Evolutionary conservation across 1,284 basidiomycete genomes (phyloP).

Genomic region (Apiotrichum gracile): DNA sequence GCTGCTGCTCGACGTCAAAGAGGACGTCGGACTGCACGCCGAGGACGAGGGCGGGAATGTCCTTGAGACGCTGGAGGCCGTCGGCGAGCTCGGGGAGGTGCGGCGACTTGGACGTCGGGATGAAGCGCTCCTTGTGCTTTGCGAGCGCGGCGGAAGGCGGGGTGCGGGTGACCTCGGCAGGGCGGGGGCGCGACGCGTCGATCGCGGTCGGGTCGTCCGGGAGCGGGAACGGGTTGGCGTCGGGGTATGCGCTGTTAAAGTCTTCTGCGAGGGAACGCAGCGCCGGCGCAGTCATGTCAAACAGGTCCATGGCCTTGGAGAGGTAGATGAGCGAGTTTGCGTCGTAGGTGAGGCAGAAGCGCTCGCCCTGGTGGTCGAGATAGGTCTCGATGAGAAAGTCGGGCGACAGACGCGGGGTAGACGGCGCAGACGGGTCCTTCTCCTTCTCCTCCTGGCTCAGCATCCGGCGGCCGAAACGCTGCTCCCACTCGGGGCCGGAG

Average conservation of each 20-base stretch:
- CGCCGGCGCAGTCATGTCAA: slow-evolving; percentile 84
- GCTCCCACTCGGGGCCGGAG: slow-evolving; percentile 98
- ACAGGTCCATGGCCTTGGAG: slow-evolving; percentile 98
- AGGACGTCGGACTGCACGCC: slow-evolving; percentile 96
- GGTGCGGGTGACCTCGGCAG: not conserved
- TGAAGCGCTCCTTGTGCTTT: slow-evolving; percentile 47
- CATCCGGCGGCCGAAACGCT: slow-evolving; percentile 74
- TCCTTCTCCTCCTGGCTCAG: slow-evolving; percentile 38
- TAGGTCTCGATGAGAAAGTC: slow-evolving; percentile 99
- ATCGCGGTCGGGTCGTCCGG: slow-evolving; percentile 29
- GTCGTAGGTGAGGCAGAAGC: slow-evolving; percentile 98
- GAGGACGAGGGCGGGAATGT: slow-evolving; percentile 79
- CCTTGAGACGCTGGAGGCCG: slow-evolving; percentile 70
- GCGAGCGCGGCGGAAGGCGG: not conserved
- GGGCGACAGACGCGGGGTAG: slow-evolving; percentile 51
- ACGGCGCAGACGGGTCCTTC: slow-evolving; percentile 7
- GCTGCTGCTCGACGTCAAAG: slow-evolving; percentile 95
- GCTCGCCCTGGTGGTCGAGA: slow-evolving; percentile 92
- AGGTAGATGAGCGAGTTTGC: slow-evolving; percentile 98
- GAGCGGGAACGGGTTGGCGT: slow-evolving; percentile 42
- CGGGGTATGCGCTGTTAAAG: slow-evolving; percentile 37
- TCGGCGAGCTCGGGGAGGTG: slow-evolving; percentile 74
- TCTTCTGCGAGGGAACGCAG: slow-evolving; percentile 59
- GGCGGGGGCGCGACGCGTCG: slow-evolving; percentile 20
- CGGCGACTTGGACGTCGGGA: slow-evolving; percentile 54